Evolutionary conservation across 768 basidiomycete genomes (phyloP).

Genomic region (Boletus insuetus): DNA sequence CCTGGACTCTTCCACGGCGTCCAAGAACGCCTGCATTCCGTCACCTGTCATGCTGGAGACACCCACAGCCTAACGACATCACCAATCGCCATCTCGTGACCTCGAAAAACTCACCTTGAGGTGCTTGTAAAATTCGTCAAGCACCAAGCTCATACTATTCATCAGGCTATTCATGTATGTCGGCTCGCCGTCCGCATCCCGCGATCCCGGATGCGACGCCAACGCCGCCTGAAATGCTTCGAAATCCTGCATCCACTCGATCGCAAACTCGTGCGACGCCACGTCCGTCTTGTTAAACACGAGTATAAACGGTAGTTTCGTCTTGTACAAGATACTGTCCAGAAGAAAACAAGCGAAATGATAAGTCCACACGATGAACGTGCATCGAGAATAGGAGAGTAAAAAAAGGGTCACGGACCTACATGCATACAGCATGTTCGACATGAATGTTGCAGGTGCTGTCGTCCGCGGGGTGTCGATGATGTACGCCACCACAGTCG

Average conservation of each 20-base stretch:
- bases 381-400: neutral
- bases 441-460: constrained; percentile 98
- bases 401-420: constrained; percentile 46
- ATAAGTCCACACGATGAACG: neutral
- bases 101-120: constrained; percentile 59
- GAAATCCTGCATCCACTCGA: constrained; percentile 99
- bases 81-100: neutral
- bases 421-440: constrained; percentile 99
- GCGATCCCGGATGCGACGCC: constrained; percentile 61
- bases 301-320: constrained; percentile 92
- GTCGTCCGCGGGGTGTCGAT: constrained; percentile 96
- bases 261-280: constrained; percentile 81
- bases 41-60: constrained; percentile 96
- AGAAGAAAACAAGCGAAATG: neutral
- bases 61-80: constrained; percentile 71
- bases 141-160: constrained; percentile 97
- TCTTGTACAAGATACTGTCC: constrained; percentile 92
- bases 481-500: constrained; percentile 93
- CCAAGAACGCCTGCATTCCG: constrained; percentile 88
- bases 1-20: constrained; percentile 84
- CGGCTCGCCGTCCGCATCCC: constrained; percentile 83
- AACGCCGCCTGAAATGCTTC: constrained; percentile 92
- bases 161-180: constrained; percentile 98
- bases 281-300: constrained; percentile 99
- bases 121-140: constrained; percentile 98